Evolutionary conservation across 768 basidiomycete genomes (phyloP).

Genomic region (Leccinellum luteum): DNA sequence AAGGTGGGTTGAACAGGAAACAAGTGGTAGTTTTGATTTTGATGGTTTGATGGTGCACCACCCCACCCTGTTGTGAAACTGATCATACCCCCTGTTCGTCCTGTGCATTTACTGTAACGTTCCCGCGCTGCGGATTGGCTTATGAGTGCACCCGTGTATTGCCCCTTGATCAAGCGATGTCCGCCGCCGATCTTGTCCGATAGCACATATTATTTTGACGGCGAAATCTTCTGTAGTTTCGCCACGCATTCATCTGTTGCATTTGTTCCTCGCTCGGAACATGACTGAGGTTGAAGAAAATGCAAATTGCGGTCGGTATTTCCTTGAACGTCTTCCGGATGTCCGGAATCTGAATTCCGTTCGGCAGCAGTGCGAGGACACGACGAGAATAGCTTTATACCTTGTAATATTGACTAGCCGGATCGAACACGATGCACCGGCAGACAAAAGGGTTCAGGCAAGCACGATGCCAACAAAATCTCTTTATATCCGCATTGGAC

Average conservation of each 20-base stretch:
- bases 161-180: conserved; percentile 7
- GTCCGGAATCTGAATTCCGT: background rate
- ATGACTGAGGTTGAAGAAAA: background rate
- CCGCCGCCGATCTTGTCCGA: conserved; percentile 15
- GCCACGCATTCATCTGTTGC: background rate
- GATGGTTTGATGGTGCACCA: background rate
- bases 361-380: background rate
- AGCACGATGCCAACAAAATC: background rate
- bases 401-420: background rate
- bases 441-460: background rate
- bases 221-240: background rate
- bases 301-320: background rate
- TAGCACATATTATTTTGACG: background rate
- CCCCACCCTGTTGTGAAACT: conserved; percentile 4
- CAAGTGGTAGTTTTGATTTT: background rate
- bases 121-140: conserved; percentile 6
- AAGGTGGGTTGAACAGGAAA: background rate
- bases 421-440: background rate
- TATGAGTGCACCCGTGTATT: background rate
- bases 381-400: background rate
- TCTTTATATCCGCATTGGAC: conserved; percentile 4
- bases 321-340: background rate
- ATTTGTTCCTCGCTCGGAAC: background rate
- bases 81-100: background rate
- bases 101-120: conserved; percentile 5